Evolutionary conservation across 2,329 filamentous ascomycete genomes (phyloP).

Genomic region (Cordyceps fumosorosea): DNA sequence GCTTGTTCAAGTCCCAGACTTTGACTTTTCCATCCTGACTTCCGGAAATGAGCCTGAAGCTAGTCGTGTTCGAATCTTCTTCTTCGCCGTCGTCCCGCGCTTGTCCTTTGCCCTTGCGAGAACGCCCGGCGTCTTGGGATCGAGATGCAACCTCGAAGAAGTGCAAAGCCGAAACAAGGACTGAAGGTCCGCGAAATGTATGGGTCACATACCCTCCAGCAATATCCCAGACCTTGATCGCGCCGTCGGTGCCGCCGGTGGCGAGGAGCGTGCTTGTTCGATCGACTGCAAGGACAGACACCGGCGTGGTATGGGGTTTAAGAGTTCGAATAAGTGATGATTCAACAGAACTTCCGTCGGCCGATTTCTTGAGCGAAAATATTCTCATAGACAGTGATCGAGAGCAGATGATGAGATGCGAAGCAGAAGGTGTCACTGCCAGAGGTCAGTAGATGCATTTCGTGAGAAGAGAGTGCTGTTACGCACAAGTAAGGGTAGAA

Average conservation of each 20-base stretch:
- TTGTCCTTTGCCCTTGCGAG: slow-evolving; percentile 27
- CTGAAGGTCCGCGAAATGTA: slow-evolving; percentile 88
- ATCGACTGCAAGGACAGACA: slow-evolving; percentile 80
- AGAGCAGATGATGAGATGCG: slow-evolving; percentile 85
- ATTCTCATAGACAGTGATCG: slow-evolving; percentile 95
- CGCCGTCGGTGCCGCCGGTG: slow-evolving; percentile 87
- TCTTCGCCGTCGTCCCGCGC: slow-evolving; percentile 28
- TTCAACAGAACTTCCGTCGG: slow-evolving; percentile 51
- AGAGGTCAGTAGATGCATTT: slow-evolving; percentile 13
- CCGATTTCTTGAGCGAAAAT: slow-evolving; percentile 61
- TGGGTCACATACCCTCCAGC: slow-evolving; percentile 85
- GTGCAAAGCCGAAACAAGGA: slow-evolving; percentile 80
- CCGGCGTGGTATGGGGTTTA: slow-evolving; percentile 85
- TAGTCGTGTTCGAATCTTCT: slow-evolving; percentile 34
- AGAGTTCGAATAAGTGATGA: slow-evolving; percentile 68
- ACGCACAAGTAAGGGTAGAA: slow-evolving; percentile 62
- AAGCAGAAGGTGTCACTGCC: slow-evolving; percentile 77
- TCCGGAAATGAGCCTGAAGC: slow-evolving; percentile 80
- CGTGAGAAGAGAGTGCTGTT: background rate
- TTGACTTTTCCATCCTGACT: slow-evolving; percentile 90
- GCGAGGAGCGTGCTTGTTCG: slow-evolving; percentile 82
- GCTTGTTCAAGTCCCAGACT: slow-evolving; percentile 86
- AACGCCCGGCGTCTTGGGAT: slow-evolving; percentile 22
- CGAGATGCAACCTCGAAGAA: slow-evolving; percentile 72
- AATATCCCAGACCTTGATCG: slow-evolving; percentile 96